phyloP scores from a whole-genome alignment of 1,139 yeast species.

The Suhomyces anneliseae region DNA sequence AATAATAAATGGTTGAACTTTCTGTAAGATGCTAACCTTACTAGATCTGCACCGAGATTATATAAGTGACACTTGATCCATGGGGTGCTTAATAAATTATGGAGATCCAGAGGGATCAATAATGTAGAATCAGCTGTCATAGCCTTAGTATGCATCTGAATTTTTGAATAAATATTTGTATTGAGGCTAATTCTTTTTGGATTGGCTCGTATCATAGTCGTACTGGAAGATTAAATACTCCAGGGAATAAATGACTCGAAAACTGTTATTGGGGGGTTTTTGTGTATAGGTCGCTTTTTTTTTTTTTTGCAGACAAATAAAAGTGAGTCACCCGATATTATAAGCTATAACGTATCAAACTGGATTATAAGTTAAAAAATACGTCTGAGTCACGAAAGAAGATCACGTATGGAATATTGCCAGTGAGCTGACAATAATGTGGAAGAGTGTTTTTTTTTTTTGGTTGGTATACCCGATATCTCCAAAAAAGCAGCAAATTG shows the following conservation, averaged over 20 bases:
- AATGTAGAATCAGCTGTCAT: slow-evolving; percentile 2
- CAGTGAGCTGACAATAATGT: too few relatives aligned
- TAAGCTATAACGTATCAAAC: neutral
- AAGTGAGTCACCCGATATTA: neutral
- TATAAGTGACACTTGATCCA: slow-evolving; percentile 38
- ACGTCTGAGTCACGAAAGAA: too few relatives aligned
- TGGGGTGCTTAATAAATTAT: slow-evolving; percentile 21
- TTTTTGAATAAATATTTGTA: slow-evolving; percentile 5
- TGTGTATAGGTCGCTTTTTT: neutral
- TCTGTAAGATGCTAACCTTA: slow-evolving; percentile 37
- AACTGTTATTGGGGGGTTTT: neutral
- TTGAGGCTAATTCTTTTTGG: slow-evolving; percentile 6
- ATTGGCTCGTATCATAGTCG: slow-evolving; percentile 10
- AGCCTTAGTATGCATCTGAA: slow-evolving; percentile 8
- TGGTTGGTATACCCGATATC: neutral
- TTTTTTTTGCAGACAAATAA: neutral
- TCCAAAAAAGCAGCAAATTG: neutral
- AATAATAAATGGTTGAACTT: slow-evolving; percentile 32
- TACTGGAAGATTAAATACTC: too few relatives aligned
- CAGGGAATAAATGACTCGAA: too few relatives aligned
- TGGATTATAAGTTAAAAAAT: too few relatives aligned
- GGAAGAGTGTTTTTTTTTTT: too few relatives aligned
- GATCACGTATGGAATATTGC: too few relatives aligned
- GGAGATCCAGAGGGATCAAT: slow-evolving; percentile 15
- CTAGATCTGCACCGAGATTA: slow-evolving; percentile 37